Base-by-base conservation (phyloP, 768 basidiomycete species). In the Suillus occidentalis region DNA sequence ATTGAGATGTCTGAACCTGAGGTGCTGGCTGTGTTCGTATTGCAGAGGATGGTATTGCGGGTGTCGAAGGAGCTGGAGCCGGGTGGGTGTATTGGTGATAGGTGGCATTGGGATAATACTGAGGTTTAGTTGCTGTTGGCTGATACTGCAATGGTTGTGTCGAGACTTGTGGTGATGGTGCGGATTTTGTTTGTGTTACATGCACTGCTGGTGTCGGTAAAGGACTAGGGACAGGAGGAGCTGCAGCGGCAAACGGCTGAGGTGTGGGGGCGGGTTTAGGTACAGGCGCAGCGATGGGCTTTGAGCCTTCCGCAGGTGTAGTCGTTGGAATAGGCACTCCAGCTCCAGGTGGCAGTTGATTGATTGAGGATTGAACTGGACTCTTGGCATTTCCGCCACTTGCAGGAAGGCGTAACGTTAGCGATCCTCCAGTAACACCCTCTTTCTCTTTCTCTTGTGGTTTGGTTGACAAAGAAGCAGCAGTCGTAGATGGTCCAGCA, bases 71-170 rank as follows among this genome's bases (percentile, higher is more conserved):
- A 50, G 67, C 36, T 4, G 67, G 68, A 50, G 42, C 70, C 62
- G 49, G 80, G 76, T 66, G 74, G 5, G 67, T 39, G 56, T 70
- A 47, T 36, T 73, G 65, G 39, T 81, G 77, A 68, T 88, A 87
- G 9, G 82, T 78, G 49, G 85, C 81, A 56, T 85, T 84, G 22
- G 87, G 83, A 71, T 88, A 87, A 60, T 80, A 78, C 36, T 71
- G 74, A 53, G 76, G 73, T 31, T 40, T 59, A 42, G 18, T 20
- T 16, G 40, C 16, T 28, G 77, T 64, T 49, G 78, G 75, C 58
- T 76, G 64, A 69, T 76, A 74, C 25, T 78, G 75, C 22, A 76
- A 74, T 22, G 78, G 72, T 61, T 75, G 76, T 28, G 70, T 61
- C 34, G 70, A 50, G 20, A 76, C 71, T 62, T 82, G 79, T 45